Evolutionary conservation across 2,329 filamentous ascomycete genomes (phyloP).

Genomic region (Fusarium sp.): DNA sequence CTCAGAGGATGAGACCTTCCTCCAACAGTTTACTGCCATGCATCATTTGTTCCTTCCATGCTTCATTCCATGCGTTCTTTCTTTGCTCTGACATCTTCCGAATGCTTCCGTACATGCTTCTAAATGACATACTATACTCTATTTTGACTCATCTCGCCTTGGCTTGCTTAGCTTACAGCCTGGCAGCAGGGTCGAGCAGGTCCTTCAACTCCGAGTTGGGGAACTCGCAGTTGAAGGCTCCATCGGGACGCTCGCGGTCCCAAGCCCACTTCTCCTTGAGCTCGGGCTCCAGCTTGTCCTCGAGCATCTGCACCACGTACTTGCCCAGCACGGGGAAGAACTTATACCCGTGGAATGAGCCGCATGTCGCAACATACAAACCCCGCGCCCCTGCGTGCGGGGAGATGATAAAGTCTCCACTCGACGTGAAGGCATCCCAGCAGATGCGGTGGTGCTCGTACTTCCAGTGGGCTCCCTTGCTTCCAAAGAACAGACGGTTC

Average conservation of each 20-base stretch:
- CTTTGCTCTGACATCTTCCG: background rate
- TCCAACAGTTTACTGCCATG: slow-evolving; percentile 2
- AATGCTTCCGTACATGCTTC: slow-evolving; percentile 16
- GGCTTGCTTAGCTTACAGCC: slow-evolving; percentile 44
- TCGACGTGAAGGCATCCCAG: slow-evolving; percentile 75
- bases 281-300: slow-evolving; percentile 56
- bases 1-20: slow-evolving; percentile 16
- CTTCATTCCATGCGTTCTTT: background rate
- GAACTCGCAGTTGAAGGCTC: slow-evolving; percentile 64
- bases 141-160: background rate
- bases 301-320: slow-evolving; percentile 69
- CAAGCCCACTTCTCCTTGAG: slow-evolving; percentile 64
- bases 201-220: slow-evolving; percentile 68
- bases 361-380: slow-evolving; percentile 71
- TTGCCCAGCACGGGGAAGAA: slow-evolving; percentile 73
- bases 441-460: slow-evolving; percentile 73
- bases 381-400: slow-evolving; percentile 63
- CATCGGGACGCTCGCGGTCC: slow-evolving; percentile 69
- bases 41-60: slow-evolving; percentile 3
- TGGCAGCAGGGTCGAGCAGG: slow-evolving; percentile 52
- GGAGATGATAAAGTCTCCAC: slow-evolving; percentile 71
- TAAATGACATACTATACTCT: slow-evolving; percentile 2
- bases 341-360: slow-evolving; percentile 76
- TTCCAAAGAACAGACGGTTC: slow-evolving; percentile 69
- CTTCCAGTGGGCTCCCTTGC: slow-evolving; percentile 65